phyloP scores from a whole-genome alignment of 305 asterid genomes.

The Rubia peregrina region DNA sequence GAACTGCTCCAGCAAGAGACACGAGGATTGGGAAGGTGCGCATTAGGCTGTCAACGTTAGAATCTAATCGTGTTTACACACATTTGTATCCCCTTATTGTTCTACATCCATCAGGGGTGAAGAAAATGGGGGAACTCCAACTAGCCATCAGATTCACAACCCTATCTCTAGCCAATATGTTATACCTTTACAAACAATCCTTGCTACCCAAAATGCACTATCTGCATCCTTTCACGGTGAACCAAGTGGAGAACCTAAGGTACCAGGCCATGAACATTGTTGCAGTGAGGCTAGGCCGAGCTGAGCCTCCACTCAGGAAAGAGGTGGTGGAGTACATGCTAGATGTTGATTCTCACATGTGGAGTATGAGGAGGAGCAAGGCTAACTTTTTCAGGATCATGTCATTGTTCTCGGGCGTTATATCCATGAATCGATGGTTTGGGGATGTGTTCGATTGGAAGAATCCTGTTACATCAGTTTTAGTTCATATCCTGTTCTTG shows the following conservation, averaged over 20 bases:
- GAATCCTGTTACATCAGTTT: conserved; percentile 42
- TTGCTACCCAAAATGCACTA: conserved; percentile 57
- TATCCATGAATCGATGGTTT: conserved; percentile 40
- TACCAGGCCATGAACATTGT: conserved; percentile 52
- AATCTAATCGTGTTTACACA: conserved; percentile 44
- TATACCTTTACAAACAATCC: conserved; percentile 36
- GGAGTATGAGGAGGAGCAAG: conserved; percentile 61
- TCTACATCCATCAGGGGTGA: conserved; percentile 50
- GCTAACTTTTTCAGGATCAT: conserved; percentile 49
- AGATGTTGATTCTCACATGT: conserved; percentile 51
- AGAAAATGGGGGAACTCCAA: conserved; percentile 54
- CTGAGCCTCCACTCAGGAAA: conserved; percentile 54
- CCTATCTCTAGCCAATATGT: conserved; percentile 37
- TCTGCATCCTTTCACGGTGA: conserved; percentile 43
- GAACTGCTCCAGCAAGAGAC: conserved; percentile 28
- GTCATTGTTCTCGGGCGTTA: conserved; percentile 38
- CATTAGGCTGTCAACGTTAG: conserved; percentile 42
- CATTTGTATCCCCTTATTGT: conserved; percentile 47
- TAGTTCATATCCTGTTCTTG: conserved; percentile 44
- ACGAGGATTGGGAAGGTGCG: conserved; percentile 51
- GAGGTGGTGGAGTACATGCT: conserved; percentile 55
- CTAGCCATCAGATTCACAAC: conserved; percentile 43
- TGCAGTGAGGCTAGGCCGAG: conserved; percentile 39
- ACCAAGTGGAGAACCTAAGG: conserved; percentile 44
- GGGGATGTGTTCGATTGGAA: conserved; percentile 44